Conservation (phyloP, 2,329 filamentous ascomycete genomes). For the Ramularia endophylla region DNA sequence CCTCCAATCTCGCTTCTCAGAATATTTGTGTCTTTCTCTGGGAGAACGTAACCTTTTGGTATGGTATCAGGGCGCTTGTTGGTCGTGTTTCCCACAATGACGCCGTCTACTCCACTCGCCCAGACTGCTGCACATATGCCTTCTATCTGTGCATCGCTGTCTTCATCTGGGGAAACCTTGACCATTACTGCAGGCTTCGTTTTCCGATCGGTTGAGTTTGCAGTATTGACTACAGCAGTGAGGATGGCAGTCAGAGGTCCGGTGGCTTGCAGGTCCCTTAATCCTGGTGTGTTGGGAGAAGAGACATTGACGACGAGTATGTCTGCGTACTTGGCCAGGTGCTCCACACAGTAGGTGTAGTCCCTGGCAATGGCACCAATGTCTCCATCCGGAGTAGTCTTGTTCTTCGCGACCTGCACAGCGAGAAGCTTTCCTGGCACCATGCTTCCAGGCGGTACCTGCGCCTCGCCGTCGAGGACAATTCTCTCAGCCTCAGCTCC, state of each 20-base stretch:
- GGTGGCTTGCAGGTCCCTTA: slow-evolving; percentile 78
- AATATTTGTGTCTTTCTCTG: slow-evolving; percentile 58
- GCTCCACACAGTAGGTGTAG: slow-evolving; percentile 84
- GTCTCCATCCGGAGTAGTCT: slow-evolving; percentile 77
- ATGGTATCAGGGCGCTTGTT: slow-evolving; percentile 69
- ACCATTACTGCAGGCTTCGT: slow-evolving; percentile 85
- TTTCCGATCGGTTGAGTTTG: slow-evolving; percentile 61
- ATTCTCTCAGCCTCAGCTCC: slow-evolving; percentile 59
- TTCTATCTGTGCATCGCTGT: slow-evolving; percentile 73
- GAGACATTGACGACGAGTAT: slow-evolving; percentile 98
- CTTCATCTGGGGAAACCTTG: slow-evolving; percentile 95
- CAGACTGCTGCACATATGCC: slow-evolving; percentile 85
- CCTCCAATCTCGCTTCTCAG: slow-evolving; percentile 70
- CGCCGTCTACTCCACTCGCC: slow-evolving; percentile 79
- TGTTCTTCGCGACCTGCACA: slow-evolving; percentile 97
- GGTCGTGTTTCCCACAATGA: slow-evolving; percentile 97
- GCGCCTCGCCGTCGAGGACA: slow-evolving; percentile 69
- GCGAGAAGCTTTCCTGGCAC: slow-evolving; percentile 68
- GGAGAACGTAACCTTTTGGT: slow-evolving; percentile 60
- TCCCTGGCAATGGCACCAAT: slow-evolving; percentile 71
- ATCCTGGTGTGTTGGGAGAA: slow-evolving; percentile 89
- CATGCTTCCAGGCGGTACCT: slow-evolving; percentile 79
- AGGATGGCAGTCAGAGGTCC: slow-evolving; percentile 78
- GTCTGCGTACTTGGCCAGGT: slow-evolving; percentile 81
- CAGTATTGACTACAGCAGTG: slow-evolving; percentile 74